phyloP scores from a whole-genome alignment of 1,284 basidiomycete species.

The Ustilago trichophora region DNA sequence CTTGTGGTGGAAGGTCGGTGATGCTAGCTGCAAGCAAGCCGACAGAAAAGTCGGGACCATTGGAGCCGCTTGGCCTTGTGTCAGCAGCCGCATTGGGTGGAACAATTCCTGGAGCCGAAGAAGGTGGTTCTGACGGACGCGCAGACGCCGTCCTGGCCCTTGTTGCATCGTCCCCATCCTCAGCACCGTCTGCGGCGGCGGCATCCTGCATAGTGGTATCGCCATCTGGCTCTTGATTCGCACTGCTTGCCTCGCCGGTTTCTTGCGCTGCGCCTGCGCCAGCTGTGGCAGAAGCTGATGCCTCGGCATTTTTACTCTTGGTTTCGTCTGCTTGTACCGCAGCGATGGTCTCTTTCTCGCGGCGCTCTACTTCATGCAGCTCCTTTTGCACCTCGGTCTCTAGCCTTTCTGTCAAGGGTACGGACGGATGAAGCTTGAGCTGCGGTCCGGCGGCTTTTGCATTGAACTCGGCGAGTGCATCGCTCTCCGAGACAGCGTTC shows the following conservation, averaged over 20 bases:
- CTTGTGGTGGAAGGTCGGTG: conserved; percentile 78
- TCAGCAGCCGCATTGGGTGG: conserved; percentile 7
- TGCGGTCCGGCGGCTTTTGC: conserved; percentile 60
- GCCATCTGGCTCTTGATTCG: conserved; percentile 22
- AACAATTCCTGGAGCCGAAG: conserved; percentile 13
- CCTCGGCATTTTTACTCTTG: conserved; percentile 24
- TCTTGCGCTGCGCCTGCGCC: conserved; percentile 4
- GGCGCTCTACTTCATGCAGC: conserved; percentile 47
- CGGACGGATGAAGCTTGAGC: conserved; percentile 60
- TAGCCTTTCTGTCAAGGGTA: conserved; percentile 60
- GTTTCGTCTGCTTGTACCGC: conserved; percentile 36
- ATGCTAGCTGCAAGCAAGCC: conserved; percentile 72
- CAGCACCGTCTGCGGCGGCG: neutral
- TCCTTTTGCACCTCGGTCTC: conserved; percentile 61
- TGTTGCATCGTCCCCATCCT: conserved; percentile 8
- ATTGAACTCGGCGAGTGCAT: conserved; percentile 63
- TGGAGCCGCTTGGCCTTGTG: neutral
- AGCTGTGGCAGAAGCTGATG: conserved; percentile 2
- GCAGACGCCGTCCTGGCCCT: conserved; percentile 27
- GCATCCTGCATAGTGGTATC: conserved; percentile 45
- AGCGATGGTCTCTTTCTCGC: conserved; percentile 37
- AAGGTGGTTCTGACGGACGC: conserved; percentile 28
- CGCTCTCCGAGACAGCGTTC: conserved; percentile 53
- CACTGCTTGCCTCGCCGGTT: conserved; percentile 1
- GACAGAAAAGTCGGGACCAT: conserved; percentile 33